phyloP scores from a whole-genome alignment of 495 filamentous ascomycete genomes.

The Penicillium subrubescens region DNA sequence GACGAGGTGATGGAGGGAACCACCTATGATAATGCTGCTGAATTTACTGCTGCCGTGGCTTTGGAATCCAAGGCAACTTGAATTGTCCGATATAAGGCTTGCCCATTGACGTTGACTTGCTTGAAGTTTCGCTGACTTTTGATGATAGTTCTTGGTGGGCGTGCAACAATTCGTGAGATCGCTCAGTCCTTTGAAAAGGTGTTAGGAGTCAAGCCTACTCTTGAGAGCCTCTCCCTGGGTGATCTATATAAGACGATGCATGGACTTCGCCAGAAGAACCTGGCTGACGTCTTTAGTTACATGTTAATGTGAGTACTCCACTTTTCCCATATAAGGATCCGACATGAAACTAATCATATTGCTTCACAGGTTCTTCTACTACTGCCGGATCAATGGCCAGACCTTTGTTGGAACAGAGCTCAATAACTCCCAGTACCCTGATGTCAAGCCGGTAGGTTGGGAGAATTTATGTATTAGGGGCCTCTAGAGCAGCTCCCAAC shows the following conservation, averaged over 20 bases:
- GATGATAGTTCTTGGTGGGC: neutral
- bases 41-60: neutral
- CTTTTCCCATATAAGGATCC: neutral
- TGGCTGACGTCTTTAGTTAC: neutral
- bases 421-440: neutral
- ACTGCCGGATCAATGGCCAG: neutral
- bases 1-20: slow-evolving; percentile 9
- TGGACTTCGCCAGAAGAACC: neutral
- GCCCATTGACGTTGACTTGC: neutral
- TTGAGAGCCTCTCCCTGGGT: neutral
- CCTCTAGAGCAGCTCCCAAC: neutral
- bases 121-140: neutral
- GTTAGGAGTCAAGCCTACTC: neutral
- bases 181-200: neutral
- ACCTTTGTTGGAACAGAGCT: neutral
- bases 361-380: neutral
- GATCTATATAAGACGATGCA: neutral
- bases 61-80: slow-evolving; percentile 1
- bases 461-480: neutral
- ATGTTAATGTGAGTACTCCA: neutral
- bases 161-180: neutral
- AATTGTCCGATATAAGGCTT: slow-evolving; percentile 1
- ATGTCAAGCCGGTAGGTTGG: neutral
- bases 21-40: neutral
- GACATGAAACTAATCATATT: neutral